A percentile compares a stretch with the other conserved stretches of the same genome.
phyloP scores from a whole-genome alignment of 805 yeast genomes.

The Candida maesae region DNA sequence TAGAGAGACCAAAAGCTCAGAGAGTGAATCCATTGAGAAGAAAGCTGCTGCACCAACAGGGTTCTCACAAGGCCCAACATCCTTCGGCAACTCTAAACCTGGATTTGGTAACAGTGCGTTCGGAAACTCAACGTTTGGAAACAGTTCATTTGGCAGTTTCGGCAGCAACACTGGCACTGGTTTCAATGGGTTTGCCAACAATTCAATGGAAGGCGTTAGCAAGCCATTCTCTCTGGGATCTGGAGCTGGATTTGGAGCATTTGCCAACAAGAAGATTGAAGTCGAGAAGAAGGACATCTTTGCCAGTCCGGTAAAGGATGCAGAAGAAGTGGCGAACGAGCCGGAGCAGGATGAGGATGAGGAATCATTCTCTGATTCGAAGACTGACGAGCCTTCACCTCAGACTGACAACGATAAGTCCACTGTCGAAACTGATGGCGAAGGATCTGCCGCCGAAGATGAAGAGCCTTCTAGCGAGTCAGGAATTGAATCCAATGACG shows the following conservation, averaged over 20 bases:
- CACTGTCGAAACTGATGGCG: not conserved
- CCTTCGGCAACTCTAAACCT: not conserved
- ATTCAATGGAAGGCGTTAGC: too few species aligned
- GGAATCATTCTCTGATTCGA: too few species aligned
- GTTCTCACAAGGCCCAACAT: conserved; percentile 4
- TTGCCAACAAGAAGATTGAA: conserved; percentile 12
- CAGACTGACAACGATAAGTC: not conserved
- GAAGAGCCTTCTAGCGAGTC: too few species aligned
- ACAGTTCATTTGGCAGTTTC: conserved; percentile 3
- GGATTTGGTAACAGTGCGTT: conserved; percentile 3
- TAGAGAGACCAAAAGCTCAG: not conserved
- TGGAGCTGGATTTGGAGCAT: conserved; percentile 17
- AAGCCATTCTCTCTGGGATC: not conserved
- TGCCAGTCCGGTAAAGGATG: conserved; percentile 1
- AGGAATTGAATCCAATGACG: too few species aligned
- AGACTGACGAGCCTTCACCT: too few species aligned
- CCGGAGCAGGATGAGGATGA: too few species aligned
- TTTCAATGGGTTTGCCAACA: too few species aligned
- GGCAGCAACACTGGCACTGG: too few species aligned
- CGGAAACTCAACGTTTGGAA: conserved; percentile 1
- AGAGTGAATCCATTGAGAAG: not conserved
- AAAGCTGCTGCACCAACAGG: not conserved
- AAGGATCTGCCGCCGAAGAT: too few species aligned
- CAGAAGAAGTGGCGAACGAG: not conserved
- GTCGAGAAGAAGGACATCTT: conserved; percentile 15